Evolutionary conservation across 331 rosid genomes (phyloP), one percentile per base, ranked within the genome.

Genomic region (Pyrus hybrid): DNA sequence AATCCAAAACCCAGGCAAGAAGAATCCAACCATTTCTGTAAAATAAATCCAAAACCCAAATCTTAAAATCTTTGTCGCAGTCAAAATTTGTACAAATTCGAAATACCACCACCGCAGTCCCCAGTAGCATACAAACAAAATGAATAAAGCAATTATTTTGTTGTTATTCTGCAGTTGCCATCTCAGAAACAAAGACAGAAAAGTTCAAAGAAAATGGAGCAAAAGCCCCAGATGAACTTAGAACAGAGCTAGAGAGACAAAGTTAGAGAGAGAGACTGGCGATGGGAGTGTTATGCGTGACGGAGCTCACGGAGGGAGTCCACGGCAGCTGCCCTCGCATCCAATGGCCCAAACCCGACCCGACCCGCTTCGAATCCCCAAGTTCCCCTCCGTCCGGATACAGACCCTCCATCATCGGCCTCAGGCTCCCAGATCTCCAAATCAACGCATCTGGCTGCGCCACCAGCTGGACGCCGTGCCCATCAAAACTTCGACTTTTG

Each of bases 381-480:
- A 80, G 72, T 29, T 86, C 97, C 1, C 79, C 75, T 4, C 83
- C 96, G 62, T 90, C 88, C 43, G 89, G 86, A 83, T 95, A 97
- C 16, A 97, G 99, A 0, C 99, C 99, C 79, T 95, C 99, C 37
- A 95, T 82, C 47, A 92, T 70, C 47, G 99, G 97, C 77, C 93
- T 85, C 56, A 95, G 56, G 47, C 97, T 89, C 2, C 88, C 88
- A 83, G 99, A 95, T 90, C 99, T 93, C 43, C 80, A 91, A 23
- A 90, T 79, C 67, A 82, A 66, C 56, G 84, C 8, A 60, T 83
- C 91, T 1, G 78, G 37, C 53, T 57, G 71, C 3, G 61, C 76
- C 70, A 37, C 29, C 62, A 45, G 61, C 62, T 17, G 77, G 23
- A 9, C 80, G n/a, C 16, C 77, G 22, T n/a, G 32, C 2, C 58